Conservation (phyloP, 306 rosid genomes). For the Sesbania bispinosa region DNA sequence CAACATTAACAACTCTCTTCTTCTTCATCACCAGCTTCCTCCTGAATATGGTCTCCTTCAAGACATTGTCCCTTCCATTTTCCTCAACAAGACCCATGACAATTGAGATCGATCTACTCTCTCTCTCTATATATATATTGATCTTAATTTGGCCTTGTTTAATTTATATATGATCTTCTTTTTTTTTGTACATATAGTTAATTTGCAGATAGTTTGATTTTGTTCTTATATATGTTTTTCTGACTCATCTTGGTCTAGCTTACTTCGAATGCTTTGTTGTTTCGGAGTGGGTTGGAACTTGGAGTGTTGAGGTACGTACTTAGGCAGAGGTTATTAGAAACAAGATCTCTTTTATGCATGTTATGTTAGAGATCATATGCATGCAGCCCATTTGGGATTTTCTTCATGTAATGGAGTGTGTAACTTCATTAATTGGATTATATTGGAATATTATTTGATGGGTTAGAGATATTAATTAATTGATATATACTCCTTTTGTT, state of each 20-base stretch:
- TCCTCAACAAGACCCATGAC: constrained; percentile 58
- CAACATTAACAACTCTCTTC: constrained; percentile 11
- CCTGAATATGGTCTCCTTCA: constrained; percentile 59
- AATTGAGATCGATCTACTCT: no score
- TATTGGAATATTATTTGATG: not conserved
- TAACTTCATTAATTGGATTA: not conserved
- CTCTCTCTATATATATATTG: no score
- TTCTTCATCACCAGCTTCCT: constrained; percentile 34
- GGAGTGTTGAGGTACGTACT: not conserved
- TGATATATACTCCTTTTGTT: not conserved
- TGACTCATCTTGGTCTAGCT: constrained; percentile 4
- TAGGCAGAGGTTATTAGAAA: constrained; percentile 2
- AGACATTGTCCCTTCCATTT: constrained; percentile 68
- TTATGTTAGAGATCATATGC: not conserved
- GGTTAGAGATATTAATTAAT: not conserved
- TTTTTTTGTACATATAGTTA: constrained; percentile 34
- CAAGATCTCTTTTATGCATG: constrained; percentile 3
- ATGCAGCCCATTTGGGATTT: constrained; percentile 25
- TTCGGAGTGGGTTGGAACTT: not conserved
- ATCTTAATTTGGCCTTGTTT: no score
- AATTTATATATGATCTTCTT: no score
- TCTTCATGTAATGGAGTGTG: constrained; percentile 7
- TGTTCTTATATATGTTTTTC: constrained; percentile 3
- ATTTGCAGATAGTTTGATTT: not conserved
- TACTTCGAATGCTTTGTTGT: not conserved